A percentile compares a stretch with the other conserved stretches of the same genome.
Evolutionary conservation across 2,329 filamentous ascomycete genomes (phyloP).

Genomic region (Massarina eburnea): DNA sequence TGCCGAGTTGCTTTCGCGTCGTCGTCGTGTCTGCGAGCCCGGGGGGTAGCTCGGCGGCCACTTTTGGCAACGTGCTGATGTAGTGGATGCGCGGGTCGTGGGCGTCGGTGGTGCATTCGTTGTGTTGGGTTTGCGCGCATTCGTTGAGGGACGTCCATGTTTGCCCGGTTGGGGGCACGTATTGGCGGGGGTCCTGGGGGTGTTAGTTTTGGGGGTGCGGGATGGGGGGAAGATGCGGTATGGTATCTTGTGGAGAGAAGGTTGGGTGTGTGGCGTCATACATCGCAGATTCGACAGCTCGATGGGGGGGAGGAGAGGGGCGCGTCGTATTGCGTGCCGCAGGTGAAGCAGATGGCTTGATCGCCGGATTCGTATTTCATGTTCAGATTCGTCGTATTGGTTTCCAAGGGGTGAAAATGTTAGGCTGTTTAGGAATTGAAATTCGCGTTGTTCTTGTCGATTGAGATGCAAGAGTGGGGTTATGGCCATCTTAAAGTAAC

Average conservation of each 20-base stretch:
- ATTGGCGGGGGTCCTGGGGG: conserved; percentile 63
- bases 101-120: conserved; percentile 55
- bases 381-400: conserved; percentile 1
- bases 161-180: conserved; percentile 65
- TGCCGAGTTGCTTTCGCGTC: conserved; percentile 59
- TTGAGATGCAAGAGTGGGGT: conserved; percentile 2
- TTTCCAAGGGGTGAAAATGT: too few species aligned
- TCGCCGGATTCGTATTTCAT: conserved; percentile 39
- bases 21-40: conserved; percentile 41
- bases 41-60: conserved; percentile 19
- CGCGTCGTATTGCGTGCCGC: conserved; percentile 69
- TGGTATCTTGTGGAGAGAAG: background rate
- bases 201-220: conserved; percentile 9
- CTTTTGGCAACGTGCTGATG: conserved; percentile 44
- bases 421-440: background rate
- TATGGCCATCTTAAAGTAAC: background rate
- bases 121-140: conserved; percentile 51
- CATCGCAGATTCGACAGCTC: conserved; percentile 72
- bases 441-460: background rate
- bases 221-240: background rate
- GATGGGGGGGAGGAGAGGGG: conserved; percentile 52
- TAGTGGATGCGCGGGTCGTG: conserved; percentile 50
- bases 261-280: conserved; percentile 35
- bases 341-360: conserved; percentile 65
- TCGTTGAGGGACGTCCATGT: conserved; percentile 63